Conservation (phyloP, 306 rosid genomes). For the Boehmeria nivea region DNA sequence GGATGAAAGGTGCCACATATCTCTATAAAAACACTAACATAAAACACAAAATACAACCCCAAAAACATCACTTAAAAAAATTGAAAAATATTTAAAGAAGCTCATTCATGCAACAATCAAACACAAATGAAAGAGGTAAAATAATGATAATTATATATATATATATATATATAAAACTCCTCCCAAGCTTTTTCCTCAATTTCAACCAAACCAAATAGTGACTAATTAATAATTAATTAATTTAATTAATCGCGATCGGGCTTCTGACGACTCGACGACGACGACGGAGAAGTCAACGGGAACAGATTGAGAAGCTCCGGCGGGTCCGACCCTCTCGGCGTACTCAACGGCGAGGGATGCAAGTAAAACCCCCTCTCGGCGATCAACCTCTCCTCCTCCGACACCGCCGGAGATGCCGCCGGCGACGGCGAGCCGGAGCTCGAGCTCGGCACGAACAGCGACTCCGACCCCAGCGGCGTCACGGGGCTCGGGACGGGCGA, state of each 20-base stretch:
- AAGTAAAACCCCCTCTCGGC: slow-evolving; percentile 33
- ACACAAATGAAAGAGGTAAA: neutral
- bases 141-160: too few relatives aligned
- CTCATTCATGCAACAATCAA: slow-evolving; percentile 7
- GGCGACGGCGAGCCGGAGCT: slow-evolving; percentile 31
- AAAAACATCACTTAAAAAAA: neutral
- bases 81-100: neutral
- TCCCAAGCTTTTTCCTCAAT: neutral
- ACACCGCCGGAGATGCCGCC: slow-evolving; percentile 11
- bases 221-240: neutral
- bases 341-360: slow-evolving; percentile 38
- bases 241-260: neutral
- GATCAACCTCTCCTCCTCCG: slow-evolving; percentile 29
- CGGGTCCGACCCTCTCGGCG: slow-evolving; percentile 34
- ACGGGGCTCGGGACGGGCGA: slow-evolving; percentile 38
- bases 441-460: slow-evolving; percentile 16
- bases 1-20: neutral
- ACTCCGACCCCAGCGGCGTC: slow-evolving; percentile 29
- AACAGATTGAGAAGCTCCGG: slow-evolving; percentile 42
- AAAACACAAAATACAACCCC: slow-evolving; percentile 1
- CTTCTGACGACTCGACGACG: neutral
- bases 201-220: neutral
- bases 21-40: neutral
- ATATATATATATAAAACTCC: too few relatives aligned
- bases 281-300: slow-evolving; percentile 36